Conservation (phyloP, 768 basidiomycete species). For the Infundibulicybe gibba region DNA sequence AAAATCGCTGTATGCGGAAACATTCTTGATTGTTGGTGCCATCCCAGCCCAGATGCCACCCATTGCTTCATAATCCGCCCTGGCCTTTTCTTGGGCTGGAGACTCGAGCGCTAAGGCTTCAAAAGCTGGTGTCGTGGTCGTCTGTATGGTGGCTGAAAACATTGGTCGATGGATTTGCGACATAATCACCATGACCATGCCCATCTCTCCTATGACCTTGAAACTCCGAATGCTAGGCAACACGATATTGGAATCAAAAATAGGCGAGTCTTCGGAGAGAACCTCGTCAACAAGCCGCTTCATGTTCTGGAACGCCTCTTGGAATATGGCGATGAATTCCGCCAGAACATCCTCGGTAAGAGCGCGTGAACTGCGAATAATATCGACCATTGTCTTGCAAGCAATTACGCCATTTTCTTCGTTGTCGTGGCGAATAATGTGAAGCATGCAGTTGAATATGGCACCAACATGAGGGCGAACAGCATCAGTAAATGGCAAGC, state of each 20-base stretch:
- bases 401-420: constrained; percentile 91
- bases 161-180: constrained; percentile 75
- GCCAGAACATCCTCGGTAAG: constrained; percentile 70
- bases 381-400: constrained; percentile 90
- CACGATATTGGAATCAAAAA: constrained; percentile 52
- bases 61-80: constrained; percentile 77
- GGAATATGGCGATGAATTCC: constrained; percentile 79
- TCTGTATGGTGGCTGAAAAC: constrained; percentile 62
- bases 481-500: constrained; percentile 79
- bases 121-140: constrained; percentile 75
- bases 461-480: constrained; percentile 61
- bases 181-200: constrained; percentile 87
- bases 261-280: constrained; percentile 62
- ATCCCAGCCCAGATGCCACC: constrained; percentile 83
- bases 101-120: constrained; percentile 76
- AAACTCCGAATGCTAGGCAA: constrained; percentile 82
- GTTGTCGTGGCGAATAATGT: constrained; percentile 84
- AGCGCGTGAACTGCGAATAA: constrained; percentile 73
- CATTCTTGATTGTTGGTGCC: constrained; percentile 70
- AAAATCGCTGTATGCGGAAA: constrained; percentile 74
- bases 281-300: constrained; percentile 67
- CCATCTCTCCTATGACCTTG: constrained; percentile 93
- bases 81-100: constrained; percentile 74
- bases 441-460: constrained; percentile 79
- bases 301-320: constrained; percentile 75